phyloP scores from a whole-genome alignment of 495 filamentous ascomycete genomes.

The Penicillium paxilli region DNA sequence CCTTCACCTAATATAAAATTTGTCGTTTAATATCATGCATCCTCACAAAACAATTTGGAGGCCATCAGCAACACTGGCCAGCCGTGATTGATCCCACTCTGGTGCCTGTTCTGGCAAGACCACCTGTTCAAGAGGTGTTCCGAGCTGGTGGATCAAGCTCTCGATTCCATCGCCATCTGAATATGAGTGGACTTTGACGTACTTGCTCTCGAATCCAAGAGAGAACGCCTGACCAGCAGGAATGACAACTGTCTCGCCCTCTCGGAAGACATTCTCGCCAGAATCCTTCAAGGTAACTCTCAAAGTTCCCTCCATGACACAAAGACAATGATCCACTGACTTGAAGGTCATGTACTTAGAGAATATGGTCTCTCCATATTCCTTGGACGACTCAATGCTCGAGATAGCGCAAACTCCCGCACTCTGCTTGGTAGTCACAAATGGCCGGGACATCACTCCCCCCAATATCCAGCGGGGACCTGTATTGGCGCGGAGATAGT shows the following conservation, averaged over 20 bases:
- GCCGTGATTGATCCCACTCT: conserved; percentile 19
- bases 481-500: conserved; percentile 42
- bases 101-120: conserved; percentile 29
- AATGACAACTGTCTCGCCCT: conserved; percentile 43
- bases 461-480: conserved; percentile 45
- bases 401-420: conserved; percentile 46
- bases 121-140: conserved; percentile 23
- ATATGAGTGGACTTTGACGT: conserved; percentile 44
- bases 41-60: conserved; percentile 22
- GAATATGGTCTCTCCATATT: conserved; percentile 29
- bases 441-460: conserved; percentile 43
- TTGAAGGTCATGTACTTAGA: conserved; percentile 37
- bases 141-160: conserved; percentile 30
- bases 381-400: conserved; percentile 41
- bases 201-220: conserved; percentile 37
- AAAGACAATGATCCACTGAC: conserved; percentile 42
- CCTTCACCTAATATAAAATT: neutral
- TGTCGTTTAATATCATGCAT: neutral
- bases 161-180: conserved; percentile 45
- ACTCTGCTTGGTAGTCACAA: conserved; percentile 45
- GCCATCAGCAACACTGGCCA: conserved; percentile 15
- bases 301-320: conserved; percentile 39
- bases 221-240: conserved; percentile 41
- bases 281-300: conserved; percentile 32
- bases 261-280: conserved; percentile 28